phyloP scores from a whole-genome alignment of 192 early-diverging fungal species.

The Backusella luteola region DNA sequence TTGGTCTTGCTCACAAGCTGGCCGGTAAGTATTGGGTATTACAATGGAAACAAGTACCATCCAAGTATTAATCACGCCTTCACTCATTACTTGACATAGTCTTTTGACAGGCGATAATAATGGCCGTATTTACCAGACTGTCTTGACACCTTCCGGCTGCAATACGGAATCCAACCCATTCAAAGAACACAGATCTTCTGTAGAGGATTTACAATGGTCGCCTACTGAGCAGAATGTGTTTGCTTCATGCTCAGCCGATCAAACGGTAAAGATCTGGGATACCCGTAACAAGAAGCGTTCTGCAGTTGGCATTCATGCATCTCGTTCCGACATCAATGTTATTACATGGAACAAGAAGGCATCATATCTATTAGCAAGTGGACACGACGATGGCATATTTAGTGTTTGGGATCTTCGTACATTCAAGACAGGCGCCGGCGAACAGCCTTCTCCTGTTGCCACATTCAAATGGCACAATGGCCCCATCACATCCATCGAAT shows the following conservation, averaged over 20 bases:
- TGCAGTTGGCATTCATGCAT: slow-evolving; percentile 80
- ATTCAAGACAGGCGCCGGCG: slow-evolving; percentile 29
- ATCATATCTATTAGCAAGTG: slow-evolving; percentile 88
- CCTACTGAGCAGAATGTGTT: slow-evolving; percentile 88
- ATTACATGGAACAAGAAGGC: slow-evolving; percentile 92
- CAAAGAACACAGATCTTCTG: slow-evolving; percentile 78
- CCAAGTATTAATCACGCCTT: background rate
- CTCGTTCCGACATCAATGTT: slow-evolving; percentile 92
- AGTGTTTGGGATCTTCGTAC: slow-evolving; percentile 94
- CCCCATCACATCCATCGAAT: slow-evolving; percentile 95
- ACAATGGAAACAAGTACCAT: background rate
- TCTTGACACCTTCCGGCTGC: slow-evolving; percentile 61
- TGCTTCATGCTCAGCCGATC: slow-evolving; percentile 88
- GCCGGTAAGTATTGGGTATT: slow-evolving; percentile 33
- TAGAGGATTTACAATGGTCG: slow-evolving; percentile 99
- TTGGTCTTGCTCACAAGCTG: slow-evolving; percentile 74
- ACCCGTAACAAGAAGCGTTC: slow-evolving; percentile 71
- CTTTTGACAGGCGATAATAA: slow-evolving; percentile 86
- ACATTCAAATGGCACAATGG: slow-evolving; percentile 92
- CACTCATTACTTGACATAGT: slow-evolving; percentile 27
- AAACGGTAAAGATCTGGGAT: slow-evolving; percentile 96
- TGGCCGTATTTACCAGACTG: slow-evolving; percentile 82
- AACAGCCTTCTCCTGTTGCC: slow-evolving; percentile 72
- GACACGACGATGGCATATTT: slow-evolving; percentile 90
- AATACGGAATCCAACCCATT: slow-evolving; percentile 75